These are phyloP conservation scores for Puccinia novopanici DNA, from an alignment of 1,284 basidiomycete species.

Conservation along the genomic window DNA sequence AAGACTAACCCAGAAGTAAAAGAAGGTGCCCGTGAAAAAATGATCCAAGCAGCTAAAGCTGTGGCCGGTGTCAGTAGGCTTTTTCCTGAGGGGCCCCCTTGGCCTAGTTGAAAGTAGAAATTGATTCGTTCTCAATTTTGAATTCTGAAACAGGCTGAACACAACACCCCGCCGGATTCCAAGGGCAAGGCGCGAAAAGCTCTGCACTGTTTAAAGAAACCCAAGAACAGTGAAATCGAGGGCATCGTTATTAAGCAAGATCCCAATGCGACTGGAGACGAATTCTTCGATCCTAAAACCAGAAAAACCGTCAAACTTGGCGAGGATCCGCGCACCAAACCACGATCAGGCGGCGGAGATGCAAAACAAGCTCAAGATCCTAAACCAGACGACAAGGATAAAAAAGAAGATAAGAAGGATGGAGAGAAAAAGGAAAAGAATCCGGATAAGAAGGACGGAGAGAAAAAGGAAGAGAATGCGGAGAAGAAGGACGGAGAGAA, in stretches of 20 bases:
- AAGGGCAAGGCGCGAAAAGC: slow-evolving; percentile 13
- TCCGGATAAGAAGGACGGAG: slow-evolving; percentile 32
- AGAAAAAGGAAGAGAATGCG: slow-evolving; percentile 44
- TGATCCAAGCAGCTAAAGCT: neutral
- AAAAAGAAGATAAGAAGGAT: neutral
- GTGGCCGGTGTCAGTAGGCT: neutral
- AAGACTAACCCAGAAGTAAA: neutral
- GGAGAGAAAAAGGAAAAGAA: slow-evolving; percentile 41
- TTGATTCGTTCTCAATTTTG: neutral
- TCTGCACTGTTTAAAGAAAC: slow-evolving; percentile 16
- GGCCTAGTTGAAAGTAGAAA: neutral
- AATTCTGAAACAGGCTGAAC: slow-evolving; percentile 12
- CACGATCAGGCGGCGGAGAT: neutral
- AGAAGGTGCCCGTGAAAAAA: neutral
- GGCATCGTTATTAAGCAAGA: slow-evolving; percentile 20
- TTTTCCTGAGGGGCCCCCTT: neutral
- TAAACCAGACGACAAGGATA: neutral
- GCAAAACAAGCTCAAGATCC: neutral
- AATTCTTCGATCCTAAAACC: slow-evolving; percentile 30
- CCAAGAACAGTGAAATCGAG: neutral
- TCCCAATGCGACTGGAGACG: neutral
- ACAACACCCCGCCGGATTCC: slow-evolving; percentile 8
- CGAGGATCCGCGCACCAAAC: neutral
- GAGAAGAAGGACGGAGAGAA: too few relatives aligned
- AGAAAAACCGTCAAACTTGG: slow-evolving; percentile 11